Conservation (phyloP, 768 basidiomycete genomes). For the Mrakia gelida region DNA sequence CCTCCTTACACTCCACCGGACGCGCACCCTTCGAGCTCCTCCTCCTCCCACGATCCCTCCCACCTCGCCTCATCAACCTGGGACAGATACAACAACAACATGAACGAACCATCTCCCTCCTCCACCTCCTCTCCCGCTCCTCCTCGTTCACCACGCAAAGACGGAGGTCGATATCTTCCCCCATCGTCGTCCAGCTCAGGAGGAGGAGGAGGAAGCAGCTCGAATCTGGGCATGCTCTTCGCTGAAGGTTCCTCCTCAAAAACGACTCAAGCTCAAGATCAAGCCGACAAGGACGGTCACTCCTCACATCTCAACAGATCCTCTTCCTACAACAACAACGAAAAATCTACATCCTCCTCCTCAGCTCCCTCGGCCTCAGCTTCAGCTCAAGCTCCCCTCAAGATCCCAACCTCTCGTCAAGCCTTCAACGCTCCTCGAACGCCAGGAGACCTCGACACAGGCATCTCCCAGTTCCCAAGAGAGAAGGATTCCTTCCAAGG, state of each 20-base stretch:
- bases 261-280: no score
- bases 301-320: neutral
- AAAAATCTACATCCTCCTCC: neutral
- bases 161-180: neutral
- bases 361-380: neutral
- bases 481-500: neutral
- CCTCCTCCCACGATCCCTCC: neutral
- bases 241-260: no score
- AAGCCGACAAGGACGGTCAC: no score
- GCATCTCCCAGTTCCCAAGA: neutral
- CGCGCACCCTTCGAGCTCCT: neutral
- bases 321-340: neutral
- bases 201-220: no score
- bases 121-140: neutral
- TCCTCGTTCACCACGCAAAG: neutral
- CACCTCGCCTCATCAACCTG: neutral
- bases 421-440: slow-evolving; percentile 4
- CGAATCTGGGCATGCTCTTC: no score
- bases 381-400: neutral
- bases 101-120: neutral
- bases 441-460: neutral
- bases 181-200: neutral
- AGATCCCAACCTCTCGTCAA: neutral
- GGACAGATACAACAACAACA: neutral
- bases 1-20: slow-evolving; percentile 12